Percentiles rank a stretch among this genome's conserved stretches.
Conservation (phyloP, 1,284 basidiomycete genomes). For the Flammula alnicola region DNA sequence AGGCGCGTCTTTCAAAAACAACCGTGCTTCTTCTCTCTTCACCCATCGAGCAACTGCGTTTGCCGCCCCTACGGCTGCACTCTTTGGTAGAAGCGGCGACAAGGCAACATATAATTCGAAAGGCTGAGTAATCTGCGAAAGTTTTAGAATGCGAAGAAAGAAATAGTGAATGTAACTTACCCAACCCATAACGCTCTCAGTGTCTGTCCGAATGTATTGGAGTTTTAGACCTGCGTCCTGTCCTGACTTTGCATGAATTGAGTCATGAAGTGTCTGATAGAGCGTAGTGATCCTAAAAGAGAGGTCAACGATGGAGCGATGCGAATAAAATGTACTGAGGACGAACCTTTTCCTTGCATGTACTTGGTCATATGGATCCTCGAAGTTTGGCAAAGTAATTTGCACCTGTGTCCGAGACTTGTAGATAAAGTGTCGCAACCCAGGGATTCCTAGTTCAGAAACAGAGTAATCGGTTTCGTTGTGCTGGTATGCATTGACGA, state of each 20-base stretch:
- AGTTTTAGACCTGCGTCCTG: constrained; percentile 79
- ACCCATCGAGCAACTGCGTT: constrained; percentile 92
- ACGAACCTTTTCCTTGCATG: constrained; percentile 64
- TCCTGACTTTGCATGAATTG: constrained; percentile 84
- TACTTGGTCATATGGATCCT: constrained; percentile 76
- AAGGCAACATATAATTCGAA: constrained; percentile 92
- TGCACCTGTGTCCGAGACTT: constrained; percentile 90
- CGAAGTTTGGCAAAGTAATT: constrained; percentile 81
- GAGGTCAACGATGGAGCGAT: constrained; percentile 9
- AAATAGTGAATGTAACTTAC: constrained; percentile 43
- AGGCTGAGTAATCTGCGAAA: constrained; percentile 82
- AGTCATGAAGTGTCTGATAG: constrained; percentile 85
- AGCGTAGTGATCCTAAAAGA: constrained; percentile 71
- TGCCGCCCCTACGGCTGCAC: constrained; percentile 83
- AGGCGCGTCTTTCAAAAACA: constrained; percentile 89
- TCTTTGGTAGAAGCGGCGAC: constrained; percentile 85
- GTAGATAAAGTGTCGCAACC: constrained; percentile 93
- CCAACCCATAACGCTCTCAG: constrained; percentile 91
- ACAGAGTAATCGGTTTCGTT: constrained; percentile 67
- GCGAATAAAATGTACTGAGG: constrained; percentile 26
- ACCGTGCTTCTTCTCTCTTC: constrained; percentile 77
- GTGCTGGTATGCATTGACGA: constrained; percentile 49
- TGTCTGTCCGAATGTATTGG: constrained; percentile 64
- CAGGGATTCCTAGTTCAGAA: constrained; percentile 80
- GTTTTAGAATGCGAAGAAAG: background rate